These are phyloP conservation scores for Aspergillus vadensis DNA, from an alignment of 2,329 filamentous ascomycete genomes.

Conservation along the genomic window DNA sequence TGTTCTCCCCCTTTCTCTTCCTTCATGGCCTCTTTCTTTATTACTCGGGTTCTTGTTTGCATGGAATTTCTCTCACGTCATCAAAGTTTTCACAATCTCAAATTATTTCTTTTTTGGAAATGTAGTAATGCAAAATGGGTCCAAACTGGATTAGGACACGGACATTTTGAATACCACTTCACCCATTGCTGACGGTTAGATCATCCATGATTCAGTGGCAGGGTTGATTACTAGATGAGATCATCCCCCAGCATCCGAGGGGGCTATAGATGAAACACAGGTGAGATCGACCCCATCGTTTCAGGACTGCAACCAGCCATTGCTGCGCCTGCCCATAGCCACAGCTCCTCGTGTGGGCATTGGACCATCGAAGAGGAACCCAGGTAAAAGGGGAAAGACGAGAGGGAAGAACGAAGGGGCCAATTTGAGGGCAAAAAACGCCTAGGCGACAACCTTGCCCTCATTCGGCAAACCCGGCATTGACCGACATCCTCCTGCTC, in stretches of 20 bases:
- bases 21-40: not conserved
- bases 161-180: not conserved
- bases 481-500: slow-evolving; percentile 2
- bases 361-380: slow-evolving; percentile 2
- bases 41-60: not conserved
- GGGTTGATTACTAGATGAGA: slow-evolving; percentile 4
- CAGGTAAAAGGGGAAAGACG: not conserved
- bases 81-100: not conserved
- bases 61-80: not conserved
- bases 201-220: not conserved
- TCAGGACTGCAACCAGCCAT: slow-evolving; percentile 19
- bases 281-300: slow-evolving; percentile 15
- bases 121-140: not conserved
- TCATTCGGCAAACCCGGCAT: slow-evolving; percentile 4
- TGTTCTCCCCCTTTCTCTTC: not conserved
- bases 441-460: slow-evolving; percentile 10
- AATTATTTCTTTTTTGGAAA: slow-evolving; percentile 1
- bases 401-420: slow-evolving; percentile 1
- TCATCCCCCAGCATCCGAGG: slow-evolving; percentile 1
- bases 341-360: slow-evolving; percentile 10
- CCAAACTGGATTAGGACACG: not conserved
- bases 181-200: not conserved
- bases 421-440: slow-evolving; percentile 10
- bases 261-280: slow-evolving; percentile 7
- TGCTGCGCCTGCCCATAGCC: slow-evolving; percentile 29